Evolutionary conservation across 2,329 filamentous ascomycete genomes (phyloP).

Genomic region (Colletotrichum sansevieriae): DNA sequence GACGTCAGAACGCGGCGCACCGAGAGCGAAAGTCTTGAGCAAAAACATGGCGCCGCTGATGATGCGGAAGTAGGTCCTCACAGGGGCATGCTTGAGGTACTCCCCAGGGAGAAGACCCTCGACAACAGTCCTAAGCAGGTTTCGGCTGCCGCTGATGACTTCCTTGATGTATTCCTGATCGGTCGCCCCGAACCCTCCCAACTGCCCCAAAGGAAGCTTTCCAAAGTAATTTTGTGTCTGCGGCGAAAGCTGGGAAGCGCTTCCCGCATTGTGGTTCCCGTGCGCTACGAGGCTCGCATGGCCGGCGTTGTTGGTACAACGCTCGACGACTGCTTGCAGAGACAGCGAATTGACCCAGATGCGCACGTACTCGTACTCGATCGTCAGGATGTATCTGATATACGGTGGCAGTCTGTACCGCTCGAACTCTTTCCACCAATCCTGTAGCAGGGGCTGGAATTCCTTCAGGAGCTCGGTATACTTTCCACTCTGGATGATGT

Average conservation of each 20-base stretch:
- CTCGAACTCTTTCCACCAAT: conserved; percentile 88
- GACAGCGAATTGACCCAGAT: conserved; percentile 96
- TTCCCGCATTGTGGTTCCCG: conserved; percentile 53
- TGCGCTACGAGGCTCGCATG: conserved; percentile 45
- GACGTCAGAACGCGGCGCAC: conserved; percentile 83
- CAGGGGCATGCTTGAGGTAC: conserved; percentile 85
- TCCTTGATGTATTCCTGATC: conserved; percentile 82
- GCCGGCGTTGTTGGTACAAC: conserved; percentile 82
- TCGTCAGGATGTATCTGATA: conserved; percentile 82
- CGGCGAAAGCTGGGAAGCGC: conserved; percentile 65
- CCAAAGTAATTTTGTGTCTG: conserved; percentile 76
- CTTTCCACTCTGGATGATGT: conserved; percentile 86
- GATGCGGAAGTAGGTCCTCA: conserved; percentile 88
- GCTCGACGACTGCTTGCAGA: conserved; percentile 93
- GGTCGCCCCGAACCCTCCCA: conserved; percentile 73
- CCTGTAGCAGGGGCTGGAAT: conserved; percentile 81
- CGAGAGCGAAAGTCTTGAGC: conserved; percentile 86
- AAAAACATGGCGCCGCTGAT: conserved; percentile 88
- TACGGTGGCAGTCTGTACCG: conserved; percentile 76
- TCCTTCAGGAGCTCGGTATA: conserved; percentile 86
- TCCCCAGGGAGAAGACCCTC: conserved; percentile 80
- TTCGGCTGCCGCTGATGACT: conserved; percentile 82
- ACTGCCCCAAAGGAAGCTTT: conserved; percentile 72
- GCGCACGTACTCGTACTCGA: conserved; percentile 95
- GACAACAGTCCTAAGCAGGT: conserved; percentile 81